A percentile compares a stretch with the other conserved stretches of the same genome.
These are phyloP conservation scores for Zygoascus biomembranicola DNA, from an alignment of 805 yeast species.

Conservation along the genomic window DNA sequence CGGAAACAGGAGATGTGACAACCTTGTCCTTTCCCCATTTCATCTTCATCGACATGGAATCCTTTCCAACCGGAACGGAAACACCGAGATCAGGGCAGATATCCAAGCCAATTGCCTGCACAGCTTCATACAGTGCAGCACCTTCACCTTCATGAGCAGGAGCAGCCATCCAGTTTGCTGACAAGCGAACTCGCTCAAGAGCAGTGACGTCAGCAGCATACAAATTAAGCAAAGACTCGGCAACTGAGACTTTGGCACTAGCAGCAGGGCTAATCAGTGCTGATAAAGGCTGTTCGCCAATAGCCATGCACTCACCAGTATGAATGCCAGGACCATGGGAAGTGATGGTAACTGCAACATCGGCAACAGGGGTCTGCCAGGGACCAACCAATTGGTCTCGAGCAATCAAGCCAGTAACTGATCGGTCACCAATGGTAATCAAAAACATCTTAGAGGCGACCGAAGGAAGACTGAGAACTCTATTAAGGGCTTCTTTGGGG, in stretches of 20 bases:
- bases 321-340: conserved; percentile 69
- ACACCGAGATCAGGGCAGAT: conserved; percentile 89
- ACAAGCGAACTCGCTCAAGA: conserved; percentile 67
- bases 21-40: conserved; percentile 69
- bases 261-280: conserved; percentile 86
- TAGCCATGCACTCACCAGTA: conserved; percentile 96
- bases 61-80: conserved; percentile 96
- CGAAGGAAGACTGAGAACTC: conserved; percentile 83
- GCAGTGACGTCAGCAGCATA: conserved; percentile 82
- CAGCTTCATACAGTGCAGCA: conserved; percentile 89
- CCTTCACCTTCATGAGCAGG: conserved; percentile 96
- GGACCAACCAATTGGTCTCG: conserved; percentile 99
- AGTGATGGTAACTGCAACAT: conserved; percentile 92
- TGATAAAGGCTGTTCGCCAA: conserved; percentile 92
- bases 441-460: conserved; percentile 93
- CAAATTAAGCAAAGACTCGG: conserved; percentile 83
- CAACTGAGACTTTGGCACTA: conserved; percentile 91
- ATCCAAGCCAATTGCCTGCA: conserved; percentile 89
- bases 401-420: conserved; percentile 94
- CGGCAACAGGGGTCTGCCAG: conserved; percentile 99
- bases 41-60: conserved; percentile 99
- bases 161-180: conserved; percentile 99
- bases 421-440: conserved; percentile 96
- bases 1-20: conserved; percentile 91
- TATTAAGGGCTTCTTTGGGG: conserved; percentile 56